These are phyloP conservation scores for Backusella tarrabulga DNA, from an alignment of 192 early-diverging fungal genomes.

Conservation along the genomic window DNA sequence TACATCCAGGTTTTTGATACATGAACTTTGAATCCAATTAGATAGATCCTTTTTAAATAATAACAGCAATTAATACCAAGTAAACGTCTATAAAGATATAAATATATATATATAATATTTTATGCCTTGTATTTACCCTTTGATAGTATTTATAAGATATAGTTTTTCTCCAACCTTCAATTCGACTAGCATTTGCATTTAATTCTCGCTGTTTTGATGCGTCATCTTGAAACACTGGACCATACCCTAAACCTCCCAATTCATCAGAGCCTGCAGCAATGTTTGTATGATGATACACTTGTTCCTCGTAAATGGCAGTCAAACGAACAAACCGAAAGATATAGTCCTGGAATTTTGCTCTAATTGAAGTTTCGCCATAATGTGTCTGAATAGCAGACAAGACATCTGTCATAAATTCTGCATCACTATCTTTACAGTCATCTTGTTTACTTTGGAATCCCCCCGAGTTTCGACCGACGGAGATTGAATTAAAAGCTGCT, in stretches of 20 bases:
- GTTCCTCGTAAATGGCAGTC: constrained; percentile 74
- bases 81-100: background rate
- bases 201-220: constrained; percentile 65
- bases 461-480: background rate
- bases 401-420: constrained; percentile 10
- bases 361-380: constrained; percentile 82
- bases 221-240: constrained; percentile 73
- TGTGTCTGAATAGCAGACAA: constrained; percentile 74
- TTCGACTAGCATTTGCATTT: constrained; percentile 67
- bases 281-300: constrained; percentile 58
- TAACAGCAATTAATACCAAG: background rate
- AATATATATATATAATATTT: background rate
- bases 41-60: constrained; percentile 56
- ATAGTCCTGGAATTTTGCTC: constrained; percentile 86
- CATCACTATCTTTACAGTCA: constrained; percentile 3
- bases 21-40: constrained; percentile 50
- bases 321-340: constrained; percentile 82
- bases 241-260: constrained; percentile 54
- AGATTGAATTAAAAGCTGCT: background rate
- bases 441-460: background rate
- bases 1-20: constrained; percentile 68
- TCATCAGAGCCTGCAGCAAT: constrained; percentile 52
- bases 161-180: constrained; percentile 86
- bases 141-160: constrained; percentile 71
- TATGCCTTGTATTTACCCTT: constrained; percentile 37